These are phyloP conservation scores for Marasmius oreades DNA, from an alignment of 1,284 basidiomycete genomes.

Conservation along the genomic window DNA sequence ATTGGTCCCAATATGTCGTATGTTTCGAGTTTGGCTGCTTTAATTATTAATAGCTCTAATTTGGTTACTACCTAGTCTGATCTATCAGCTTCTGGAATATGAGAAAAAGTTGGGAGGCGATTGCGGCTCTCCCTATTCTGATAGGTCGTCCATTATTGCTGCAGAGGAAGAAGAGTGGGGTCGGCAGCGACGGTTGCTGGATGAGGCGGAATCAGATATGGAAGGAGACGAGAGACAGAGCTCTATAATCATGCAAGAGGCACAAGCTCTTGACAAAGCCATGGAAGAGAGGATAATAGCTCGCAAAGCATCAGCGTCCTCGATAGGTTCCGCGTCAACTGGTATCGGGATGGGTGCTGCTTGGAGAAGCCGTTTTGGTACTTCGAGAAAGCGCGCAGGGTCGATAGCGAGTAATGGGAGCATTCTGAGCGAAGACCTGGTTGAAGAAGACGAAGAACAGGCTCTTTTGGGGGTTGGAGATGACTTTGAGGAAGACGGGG, in stretches of 20 bases:
- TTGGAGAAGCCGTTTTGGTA: slow-evolving; percentile 58
- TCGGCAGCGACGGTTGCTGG: slow-evolving; percentile 62
- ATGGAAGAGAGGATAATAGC: slow-evolving; percentile 79
- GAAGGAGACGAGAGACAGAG: slow-evolving; percentile 52
- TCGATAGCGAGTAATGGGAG: slow-evolving; percentile 71
- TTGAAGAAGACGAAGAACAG: slow-evolving; percentile 77
- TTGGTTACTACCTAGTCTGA: slow-evolving; percentile 57
- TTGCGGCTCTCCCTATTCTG: slow-evolving; percentile 47
- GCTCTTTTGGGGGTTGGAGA: slow-evolving; percentile 66
- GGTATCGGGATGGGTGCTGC: slow-evolving; percentile 63
- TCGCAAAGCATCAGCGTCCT: slow-evolving; percentile 66
- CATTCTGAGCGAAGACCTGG: slow-evolving; percentile 71
- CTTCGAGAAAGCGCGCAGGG: slow-evolving; percentile 60
- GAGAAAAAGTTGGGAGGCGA: slow-evolving; percentile 72
- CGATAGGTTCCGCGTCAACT: slow-evolving; percentile 50
- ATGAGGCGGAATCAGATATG: slow-evolving; percentile 49
- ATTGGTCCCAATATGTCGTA: slow-evolving; percentile 96
- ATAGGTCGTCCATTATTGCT: slow-evolving; percentile 48
- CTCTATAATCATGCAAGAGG: slow-evolving; percentile 65
- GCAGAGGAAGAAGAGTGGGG: slow-evolving; percentile 85
- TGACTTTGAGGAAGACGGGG: slow-evolving; percentile 54
- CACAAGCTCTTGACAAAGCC: slow-evolving; percentile 71
- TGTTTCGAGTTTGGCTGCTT: slow-evolving; percentile 34
- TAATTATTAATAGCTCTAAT: slow-evolving; percentile 5
- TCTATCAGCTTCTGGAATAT: slow-evolving; percentile 95